Conservation (phyloP, 768 basidiomycete species). For the Suillus paluster region DNA sequence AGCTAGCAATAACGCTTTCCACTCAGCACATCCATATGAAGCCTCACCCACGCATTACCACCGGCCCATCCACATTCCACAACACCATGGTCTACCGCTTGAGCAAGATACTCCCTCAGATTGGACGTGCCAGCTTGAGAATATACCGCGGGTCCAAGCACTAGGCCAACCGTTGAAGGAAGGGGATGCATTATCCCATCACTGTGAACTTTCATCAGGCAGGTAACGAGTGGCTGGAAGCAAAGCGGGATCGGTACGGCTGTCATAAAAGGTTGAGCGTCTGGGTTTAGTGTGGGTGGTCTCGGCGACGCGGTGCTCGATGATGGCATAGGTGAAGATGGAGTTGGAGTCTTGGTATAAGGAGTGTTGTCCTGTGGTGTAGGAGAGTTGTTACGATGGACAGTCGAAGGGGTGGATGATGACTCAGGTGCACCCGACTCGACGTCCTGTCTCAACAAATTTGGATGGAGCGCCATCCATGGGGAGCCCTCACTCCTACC, state of each 20-base stretch:
- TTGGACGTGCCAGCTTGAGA: constrained; percentile 42
- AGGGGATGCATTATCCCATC: constrained; percentile 39
- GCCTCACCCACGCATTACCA: constrained; percentile 37
- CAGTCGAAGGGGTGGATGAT: constrained; percentile 21
- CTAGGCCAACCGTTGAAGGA: constrained; percentile 42
- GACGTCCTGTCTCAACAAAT: neutral
- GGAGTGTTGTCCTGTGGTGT: too few species aligned
- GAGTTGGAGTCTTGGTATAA: neutral
- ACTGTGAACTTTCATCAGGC: constrained; percentile 34
- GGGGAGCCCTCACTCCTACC: constrained; percentile 16
- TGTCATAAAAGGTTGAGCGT: neutral
- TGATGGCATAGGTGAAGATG: neutral
- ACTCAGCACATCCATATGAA: neutral
- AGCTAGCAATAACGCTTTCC: neutral
- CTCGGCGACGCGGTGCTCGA: too few species aligned
- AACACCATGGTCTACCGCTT: constrained; percentile 44
- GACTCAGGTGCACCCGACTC: constrained; percentile 1
- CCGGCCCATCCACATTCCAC: constrained; percentile 45
- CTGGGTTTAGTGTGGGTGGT: neutral
- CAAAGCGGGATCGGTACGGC: constrained; percentile 12
- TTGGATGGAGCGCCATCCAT: constrained; percentile 35
- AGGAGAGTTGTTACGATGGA: neutral
- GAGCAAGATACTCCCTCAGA: constrained; percentile 45
- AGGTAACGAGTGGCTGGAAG: constrained; percentile 37
- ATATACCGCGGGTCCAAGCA: constrained; percentile 40